Base-by-base conservation (phyloP, 768 basidiomycete species). In the Leucocoprinus birnbaumii region DNA sequence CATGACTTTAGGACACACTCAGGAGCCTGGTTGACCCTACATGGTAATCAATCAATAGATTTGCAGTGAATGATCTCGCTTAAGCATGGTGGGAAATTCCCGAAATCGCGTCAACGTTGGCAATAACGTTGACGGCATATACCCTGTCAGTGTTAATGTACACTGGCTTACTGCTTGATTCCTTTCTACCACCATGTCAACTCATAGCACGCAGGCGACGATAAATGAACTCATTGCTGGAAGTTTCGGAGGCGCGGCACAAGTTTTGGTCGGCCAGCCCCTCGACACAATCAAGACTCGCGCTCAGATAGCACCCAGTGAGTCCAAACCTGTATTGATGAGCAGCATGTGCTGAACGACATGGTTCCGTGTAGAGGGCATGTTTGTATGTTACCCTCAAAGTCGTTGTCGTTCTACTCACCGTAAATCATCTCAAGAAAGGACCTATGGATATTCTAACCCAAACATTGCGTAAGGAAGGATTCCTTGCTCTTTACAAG, bases 261-360 rank as follows among this genome's bases (percentile, higher is more conserved):
- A 98, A 63, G 95, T 98, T 11, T 74, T 98, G 10, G 89, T 94
- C n/a, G 94, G 95, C 2, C 95, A 96, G 61, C 92, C 91, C 1
- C 75, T 94, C 24, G 92, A 94, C 64, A 94, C 92, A 0, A 69
- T 94, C 68, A 94, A 94, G 76, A 92, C 91, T 21, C 80, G 92
- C 48, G 91, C 92, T 10, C 91, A 94, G 68, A 86, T 87, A 61
- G 89, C 91, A 34, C 88, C 91, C 16, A 84, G 94, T 94, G 63
- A 63, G 76, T 72, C 58, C 24, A 27, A 27, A 19, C 34, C 51
- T 56, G 22, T 57, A 52, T 19, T 56, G 42, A 10, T 61, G 9
- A 14, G 18, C n/a, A 24, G 3, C 16, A n/a, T 3, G 31, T 56
- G 56, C 38, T 58, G 6, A 55, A 53, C n/a, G 9, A 11, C 16